Evolutionary conservation across 108 stramenopile genomes (phyloP), one percentile per base, ranked within the genome.

Genomic region (Pseudonitzschia multistriata): DNA sequence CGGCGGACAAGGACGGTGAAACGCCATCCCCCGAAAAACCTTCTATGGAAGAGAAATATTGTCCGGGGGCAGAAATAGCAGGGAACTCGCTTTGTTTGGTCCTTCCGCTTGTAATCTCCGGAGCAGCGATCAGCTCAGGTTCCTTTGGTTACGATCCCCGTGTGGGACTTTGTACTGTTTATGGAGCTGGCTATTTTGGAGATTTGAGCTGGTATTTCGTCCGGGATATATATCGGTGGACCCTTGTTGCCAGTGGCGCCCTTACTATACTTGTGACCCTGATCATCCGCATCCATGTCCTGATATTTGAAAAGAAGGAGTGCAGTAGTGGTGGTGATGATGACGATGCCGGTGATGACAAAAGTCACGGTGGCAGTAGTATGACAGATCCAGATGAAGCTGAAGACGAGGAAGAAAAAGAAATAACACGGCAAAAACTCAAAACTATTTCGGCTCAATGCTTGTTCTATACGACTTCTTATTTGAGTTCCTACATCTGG

Each of bases 401-500:
- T 6, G 35, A 21, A 4, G 62, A 42, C 21, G 36, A 15, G 2
- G n/a, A 42, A 42, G 42, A 64, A 64, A 22, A 21, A 40, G 17
- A 45, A 28, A 40, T 64, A 24, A 47, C 45, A 0, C 33, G 57
- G 17, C 62, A 64, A 21, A 64, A 64, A 15, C 69, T 76, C 31
- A 39, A 47, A n/a, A 55, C 67, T 13, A 68, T 76, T 52, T 25
- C 62, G n/a, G 63, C 75, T 14, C 75, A 76, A 53, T 60, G 61
- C 25, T 45, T 66, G 13, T 53, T 70, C 19, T 76, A 70, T 37
- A 57, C 62, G 27, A 28, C 36, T 21, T 57, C 57, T 29, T 70
- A 69, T 59, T 47, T 70, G 27, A 70, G 45, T 52, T 68, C 61
- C 55, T 60, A 65, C 35, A 0, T 76, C 19, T 76, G 75, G 75